These are phyloP conservation scores for Arachis hypogaea DNA, from an alignment of 306 rosid genomes.

Conservation along the genomic window DNA sequence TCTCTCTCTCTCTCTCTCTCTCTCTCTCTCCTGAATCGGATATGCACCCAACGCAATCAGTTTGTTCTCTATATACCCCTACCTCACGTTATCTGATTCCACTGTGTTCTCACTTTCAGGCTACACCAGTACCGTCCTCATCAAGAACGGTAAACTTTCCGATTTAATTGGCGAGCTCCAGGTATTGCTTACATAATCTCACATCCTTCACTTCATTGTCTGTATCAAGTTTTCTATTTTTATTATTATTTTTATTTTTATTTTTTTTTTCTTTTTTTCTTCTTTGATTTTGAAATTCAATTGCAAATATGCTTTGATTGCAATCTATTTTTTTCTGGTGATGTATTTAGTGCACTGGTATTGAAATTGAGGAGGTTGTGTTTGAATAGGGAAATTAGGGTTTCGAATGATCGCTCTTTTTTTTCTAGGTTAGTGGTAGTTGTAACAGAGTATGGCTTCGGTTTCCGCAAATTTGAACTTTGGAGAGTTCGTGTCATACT, in stretches of 20 bases:
- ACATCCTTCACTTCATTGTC: constrained; percentile 2
- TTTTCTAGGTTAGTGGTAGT: background rate
- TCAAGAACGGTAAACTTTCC: constrained; percentile 74
- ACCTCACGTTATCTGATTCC: constrained; percentile 27
- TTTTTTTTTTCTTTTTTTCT: background rate
- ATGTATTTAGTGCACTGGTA: background rate
- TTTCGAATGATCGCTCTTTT: background rate
- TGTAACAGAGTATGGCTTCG: constrained; percentile 7
- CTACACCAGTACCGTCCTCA: constrained; percentile 71
- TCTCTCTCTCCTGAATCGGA: background rate
- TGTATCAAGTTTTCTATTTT: background rate
- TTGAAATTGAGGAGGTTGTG: constrained; percentile 19
- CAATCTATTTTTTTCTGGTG: background rate
- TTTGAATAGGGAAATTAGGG: constrained; percentile 8
- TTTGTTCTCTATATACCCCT: background rate
- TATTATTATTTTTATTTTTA: background rate
- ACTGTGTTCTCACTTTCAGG: constrained; percentile 50
- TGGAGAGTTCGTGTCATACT: constrained; percentile 3
- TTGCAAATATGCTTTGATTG: background rate
- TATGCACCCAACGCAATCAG: no score
- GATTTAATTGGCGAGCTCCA: constrained; percentile 80
- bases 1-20: background rate
- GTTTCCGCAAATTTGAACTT: constrained; percentile 18
- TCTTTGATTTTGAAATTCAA: background rate
- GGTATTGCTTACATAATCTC: constrained; percentile 47